These are phyloP conservation scores for Botrytis cinerea DNA, from an alignment of 2,329 filamentous ascomycete species.

Conservation along the genomic window DNA sequence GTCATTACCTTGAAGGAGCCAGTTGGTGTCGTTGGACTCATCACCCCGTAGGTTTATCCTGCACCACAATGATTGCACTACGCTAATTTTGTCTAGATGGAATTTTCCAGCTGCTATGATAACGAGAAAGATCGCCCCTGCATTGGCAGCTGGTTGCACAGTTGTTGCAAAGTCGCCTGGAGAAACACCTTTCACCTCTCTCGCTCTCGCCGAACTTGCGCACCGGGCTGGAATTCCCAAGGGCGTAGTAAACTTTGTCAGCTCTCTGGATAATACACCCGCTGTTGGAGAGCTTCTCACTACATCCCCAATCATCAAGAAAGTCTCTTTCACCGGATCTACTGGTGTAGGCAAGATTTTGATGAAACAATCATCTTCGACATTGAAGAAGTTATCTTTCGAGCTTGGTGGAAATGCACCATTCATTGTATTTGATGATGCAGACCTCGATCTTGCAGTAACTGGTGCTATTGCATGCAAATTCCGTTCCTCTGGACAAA, in stretches of 20 bases:
- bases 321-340: conserved; percentile 92
- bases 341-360: conserved; percentile 70
- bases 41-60: conserved; percentile 60
- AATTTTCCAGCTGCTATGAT: conserved; percentile 84
- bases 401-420: conserved; percentile 94
- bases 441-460: conserved; percentile 83
- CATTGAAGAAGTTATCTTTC: conserved; percentile 79
- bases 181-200: conserved; percentile 88
- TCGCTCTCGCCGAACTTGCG: conserved; percentile 84
- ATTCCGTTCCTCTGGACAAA: conserved; percentile 93
- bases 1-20: conserved; percentile 81
- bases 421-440: conserved; percentile 96
- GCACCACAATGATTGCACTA: not conserved
- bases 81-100: conserved; percentile 54
- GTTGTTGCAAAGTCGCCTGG: conserved; percentile 88
- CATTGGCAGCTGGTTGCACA: conserved; percentile 91
- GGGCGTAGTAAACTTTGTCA: conserved; percentile 89
- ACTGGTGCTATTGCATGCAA: conserved; percentile 82
- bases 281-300: conserved; percentile 78
- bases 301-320: conserved; percentile 74
- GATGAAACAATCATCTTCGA: conserved; percentile 85
- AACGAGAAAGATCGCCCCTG: conserved; percentile 68
- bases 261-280: conserved; percentile 74
- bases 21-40: conserved; percentile 78
- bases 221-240: conserved; percentile 85